Percentiles rank a stretch among this genome's conserved stretches.
phyloP scores from a whole-genome alignment of 495 filamentous ascomycete species.

The Evernia prunastri region DNA sequence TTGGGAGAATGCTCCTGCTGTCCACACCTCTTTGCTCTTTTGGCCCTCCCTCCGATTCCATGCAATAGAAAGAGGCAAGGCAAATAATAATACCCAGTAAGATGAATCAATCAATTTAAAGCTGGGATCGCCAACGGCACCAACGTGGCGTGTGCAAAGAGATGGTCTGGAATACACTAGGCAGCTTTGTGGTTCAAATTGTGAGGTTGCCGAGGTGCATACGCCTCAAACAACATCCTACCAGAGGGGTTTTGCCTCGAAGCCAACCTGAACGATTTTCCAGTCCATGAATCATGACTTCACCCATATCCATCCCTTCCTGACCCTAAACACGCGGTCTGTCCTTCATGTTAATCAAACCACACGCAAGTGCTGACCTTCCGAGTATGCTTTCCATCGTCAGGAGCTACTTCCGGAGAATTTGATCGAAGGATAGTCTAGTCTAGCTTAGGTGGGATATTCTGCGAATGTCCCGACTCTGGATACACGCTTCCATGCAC shows the following conservation, averaged over 20 bases:
- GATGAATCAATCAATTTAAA: background rate
- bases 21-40: background rate
- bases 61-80: no score
- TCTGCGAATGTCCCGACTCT: background rate
- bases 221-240: background rate
- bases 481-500: background rate
- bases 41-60: background rate
- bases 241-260: background rate
- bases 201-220: background rate
- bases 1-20: background rate
- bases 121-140: background rate
- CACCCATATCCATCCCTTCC: background rate
- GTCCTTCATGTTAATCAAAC: no score
- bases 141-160: background rate
- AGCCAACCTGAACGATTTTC: background rate
- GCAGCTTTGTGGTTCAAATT: background rate
- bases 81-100: no score
- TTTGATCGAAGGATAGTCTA: background rate
- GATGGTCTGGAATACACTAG: background rate
- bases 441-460: background rate
- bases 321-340: background rate
- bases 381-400: background rate
- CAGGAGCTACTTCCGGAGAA: background rate
- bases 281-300: background rate
- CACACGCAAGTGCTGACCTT: background rate